Evolutionary conservation across 2,329 filamentous ascomycete species (phyloP).

Genomic region (Nannizziopsis arthrosporioides): DNA sequence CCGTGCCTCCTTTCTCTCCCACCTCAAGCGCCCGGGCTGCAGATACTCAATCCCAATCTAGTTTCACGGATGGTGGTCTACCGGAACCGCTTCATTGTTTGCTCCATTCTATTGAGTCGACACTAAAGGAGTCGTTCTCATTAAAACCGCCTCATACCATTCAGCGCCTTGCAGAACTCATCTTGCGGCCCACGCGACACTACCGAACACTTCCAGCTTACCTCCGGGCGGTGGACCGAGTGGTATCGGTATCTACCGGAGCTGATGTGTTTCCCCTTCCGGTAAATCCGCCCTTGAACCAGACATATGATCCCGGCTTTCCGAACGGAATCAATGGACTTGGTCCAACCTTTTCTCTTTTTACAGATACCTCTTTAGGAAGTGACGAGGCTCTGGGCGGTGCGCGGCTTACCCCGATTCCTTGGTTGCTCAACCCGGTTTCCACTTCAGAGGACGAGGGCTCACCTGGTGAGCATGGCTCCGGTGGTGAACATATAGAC

Average conservation of each 20-base stretch:
- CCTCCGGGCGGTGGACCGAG: conserved; percentile 78
- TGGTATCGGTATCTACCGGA: conserved; percentile 78
- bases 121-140: conserved; percentile 56
- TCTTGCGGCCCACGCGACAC: conserved; percentile 62
- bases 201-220: conserved; percentile 76
- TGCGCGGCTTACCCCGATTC: conserved; percentile 83
- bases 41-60: conserved; percentile 33
- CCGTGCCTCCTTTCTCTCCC: conserved; percentile 28
- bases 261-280: conserved; percentile 74
- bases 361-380: conserved; percentile 43
- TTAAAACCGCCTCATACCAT: conserved; percentile 78
- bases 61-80: conserved; percentile 40
- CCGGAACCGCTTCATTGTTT: conserved; percentile 54
- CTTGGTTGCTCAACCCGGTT: conserved; percentile 55
- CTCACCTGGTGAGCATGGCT: conserved; percentile 15
- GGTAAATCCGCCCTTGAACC: conserved; percentile 39
- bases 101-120: conserved; percentile 47
- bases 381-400: conserved; percentile 84
- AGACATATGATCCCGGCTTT: conserved; percentile 25
- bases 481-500: conserved; percentile 10
- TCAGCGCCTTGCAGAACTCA: conserved; percentile 79
- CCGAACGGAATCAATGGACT: conserved; percentile 46
- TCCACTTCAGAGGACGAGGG: conserved; percentile 15
- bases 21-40: conserved; percentile 32
- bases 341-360: conserved; percentile 26